These are phyloP conservation scores for Chytriomyces hyalinus DNA, from an alignment of 192 early-diverging fungal species.

Conservation along the genomic window DNA sequence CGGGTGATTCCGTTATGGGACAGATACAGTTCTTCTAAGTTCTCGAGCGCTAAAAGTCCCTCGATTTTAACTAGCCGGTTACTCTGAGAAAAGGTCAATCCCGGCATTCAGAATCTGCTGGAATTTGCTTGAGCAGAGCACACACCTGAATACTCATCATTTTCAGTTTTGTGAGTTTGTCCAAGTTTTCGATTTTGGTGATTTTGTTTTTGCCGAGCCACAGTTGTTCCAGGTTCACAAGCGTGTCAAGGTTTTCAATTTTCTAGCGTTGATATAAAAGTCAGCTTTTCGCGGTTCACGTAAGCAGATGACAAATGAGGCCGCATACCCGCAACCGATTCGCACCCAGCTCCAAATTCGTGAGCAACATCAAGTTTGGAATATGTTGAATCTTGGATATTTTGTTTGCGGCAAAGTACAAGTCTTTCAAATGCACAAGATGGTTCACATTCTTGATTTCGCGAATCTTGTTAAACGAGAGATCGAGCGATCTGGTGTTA, in stretches of 20 bases:
- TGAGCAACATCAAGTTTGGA: constrained; percentile 65
- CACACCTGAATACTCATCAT: constrained; percentile 55
- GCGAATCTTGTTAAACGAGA: constrained; percentile 96
- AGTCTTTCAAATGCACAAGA: constrained; percentile 67
- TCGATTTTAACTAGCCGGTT: constrained; percentile 83
- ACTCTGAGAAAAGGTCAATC: constrained; percentile 50
- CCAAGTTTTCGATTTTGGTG: constrained; percentile 73
- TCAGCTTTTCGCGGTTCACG: not conserved
- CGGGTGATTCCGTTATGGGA: constrained; percentile 86
- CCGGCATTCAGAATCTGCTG: too few relatives aligned
- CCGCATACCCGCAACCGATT: constrained; percentile 83
- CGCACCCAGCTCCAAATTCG: constrained; percentile 91
- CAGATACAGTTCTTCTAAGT: constrained; percentile 89
- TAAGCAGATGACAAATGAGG: not conserved
- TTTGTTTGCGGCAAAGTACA: constrained; percentile 95
- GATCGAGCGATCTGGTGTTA: constrained; percentile 74
- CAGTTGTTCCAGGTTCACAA: constrained; percentile 84
- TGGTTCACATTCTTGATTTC: constrained; percentile 71
- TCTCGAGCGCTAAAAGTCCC: constrained; percentile 69
- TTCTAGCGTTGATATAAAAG: constrained; percentile 39
- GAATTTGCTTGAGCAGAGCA: constrained; percentile 11
- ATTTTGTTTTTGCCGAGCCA: constrained; percentile 99
- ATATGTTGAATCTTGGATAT: constrained; percentile 84
- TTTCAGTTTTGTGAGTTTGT: constrained; percentile 56
- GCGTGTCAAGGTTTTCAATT: constrained; percentile 81